Evolutionary conservation across 108 stramenopile species (phyloP).

Genomic region (Skeletonema costatum): DNA sequence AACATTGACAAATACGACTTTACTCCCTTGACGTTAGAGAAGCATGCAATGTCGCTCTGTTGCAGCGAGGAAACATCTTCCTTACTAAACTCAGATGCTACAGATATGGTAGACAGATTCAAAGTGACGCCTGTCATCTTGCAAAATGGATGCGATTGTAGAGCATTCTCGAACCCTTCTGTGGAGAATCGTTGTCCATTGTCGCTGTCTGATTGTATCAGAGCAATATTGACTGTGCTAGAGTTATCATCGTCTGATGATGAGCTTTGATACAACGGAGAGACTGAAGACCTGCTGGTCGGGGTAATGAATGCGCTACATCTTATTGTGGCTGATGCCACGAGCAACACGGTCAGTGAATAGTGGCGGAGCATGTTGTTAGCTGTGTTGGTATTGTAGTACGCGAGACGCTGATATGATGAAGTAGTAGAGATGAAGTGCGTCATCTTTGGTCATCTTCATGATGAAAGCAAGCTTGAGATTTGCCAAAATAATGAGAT

Average conservation of each 20-base stretch:
- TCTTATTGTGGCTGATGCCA: neutral
- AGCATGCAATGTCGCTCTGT: constrained; percentile 34
- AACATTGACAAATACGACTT: constrained; percentile 14
- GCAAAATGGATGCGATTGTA: constrained; percentile 21
- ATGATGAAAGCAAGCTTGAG: too few relatives aligned
- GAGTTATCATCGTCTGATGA: neutral
- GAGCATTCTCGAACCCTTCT: constrained; percentile 1
- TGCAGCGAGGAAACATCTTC: constrained; percentile 2
- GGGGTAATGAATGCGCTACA: neutral
- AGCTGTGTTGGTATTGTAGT: neutral
- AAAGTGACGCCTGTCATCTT: constrained; percentile 35
- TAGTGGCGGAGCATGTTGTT: neutral
- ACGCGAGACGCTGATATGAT: too few relatives aligned
- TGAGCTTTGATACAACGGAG: neutral
- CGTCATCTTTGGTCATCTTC: too few relatives aligned
- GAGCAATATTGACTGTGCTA: constrained; percentile 22
- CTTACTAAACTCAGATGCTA: constrained; percentile 5
- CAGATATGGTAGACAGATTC: constrained; percentile 6
- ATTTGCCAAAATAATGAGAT: too few relatives aligned
- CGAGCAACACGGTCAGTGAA: neutral
- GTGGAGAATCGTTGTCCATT: neutral
- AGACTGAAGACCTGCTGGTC: neutral
- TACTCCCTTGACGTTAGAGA: constrained; percentile 5
- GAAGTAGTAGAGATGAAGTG: too few relatives aligned
- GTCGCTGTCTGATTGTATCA: neutral